Evolutionary conservation across 2,329 filamentous ascomycete species (phyloP).

Genomic region (Penicillium janthinellum): DNA sequence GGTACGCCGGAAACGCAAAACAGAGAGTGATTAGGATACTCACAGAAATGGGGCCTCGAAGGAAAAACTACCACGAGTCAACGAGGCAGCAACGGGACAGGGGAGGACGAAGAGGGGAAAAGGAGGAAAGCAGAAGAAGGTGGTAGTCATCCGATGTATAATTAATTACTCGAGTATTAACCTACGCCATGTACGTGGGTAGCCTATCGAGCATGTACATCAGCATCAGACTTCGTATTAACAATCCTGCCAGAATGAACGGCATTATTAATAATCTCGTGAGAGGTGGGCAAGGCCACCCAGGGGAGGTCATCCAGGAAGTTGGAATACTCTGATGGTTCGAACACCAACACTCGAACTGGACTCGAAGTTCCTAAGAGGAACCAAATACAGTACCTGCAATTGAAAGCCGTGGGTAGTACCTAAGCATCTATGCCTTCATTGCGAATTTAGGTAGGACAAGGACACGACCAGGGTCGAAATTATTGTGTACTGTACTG

Average conservation of each 20-base stretch:
- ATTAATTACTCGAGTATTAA: background rate
- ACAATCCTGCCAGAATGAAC: background rate
- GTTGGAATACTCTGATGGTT: background rate
- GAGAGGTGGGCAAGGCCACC: background rate
- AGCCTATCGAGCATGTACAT: too few species aligned
- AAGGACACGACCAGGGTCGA: background rate
- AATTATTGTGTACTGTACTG: background rate
- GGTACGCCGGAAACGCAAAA: background rate
- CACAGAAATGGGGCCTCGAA: slow-evolving; percentile 30
- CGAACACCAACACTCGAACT: background rate
- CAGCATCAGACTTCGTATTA: too few species aligned
- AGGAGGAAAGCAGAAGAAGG: slow-evolving; percentile 29
- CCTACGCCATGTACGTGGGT: background rate
- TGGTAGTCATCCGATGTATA: slow-evolving; percentile 14
- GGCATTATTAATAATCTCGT: background rate
- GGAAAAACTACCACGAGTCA: slow-evolving; percentile 39
- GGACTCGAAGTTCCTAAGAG: too few species aligned
- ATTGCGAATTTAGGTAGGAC: background rate
- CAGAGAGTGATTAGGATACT: slow-evolving; percentile 16
- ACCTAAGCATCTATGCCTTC: background rate
- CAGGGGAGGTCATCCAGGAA: background rate
- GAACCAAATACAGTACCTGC: background rate
- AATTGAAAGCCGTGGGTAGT: background rate
- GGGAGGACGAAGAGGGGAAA: slow-evolving; percentile 22
- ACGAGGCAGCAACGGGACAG: slow-evolving; percentile 32